These are phyloP conservation scores for Parascedosporium putredinis DNA, from an alignment of 2,329 filamentous ascomycete species.

Conservation along the genomic window DNA sequence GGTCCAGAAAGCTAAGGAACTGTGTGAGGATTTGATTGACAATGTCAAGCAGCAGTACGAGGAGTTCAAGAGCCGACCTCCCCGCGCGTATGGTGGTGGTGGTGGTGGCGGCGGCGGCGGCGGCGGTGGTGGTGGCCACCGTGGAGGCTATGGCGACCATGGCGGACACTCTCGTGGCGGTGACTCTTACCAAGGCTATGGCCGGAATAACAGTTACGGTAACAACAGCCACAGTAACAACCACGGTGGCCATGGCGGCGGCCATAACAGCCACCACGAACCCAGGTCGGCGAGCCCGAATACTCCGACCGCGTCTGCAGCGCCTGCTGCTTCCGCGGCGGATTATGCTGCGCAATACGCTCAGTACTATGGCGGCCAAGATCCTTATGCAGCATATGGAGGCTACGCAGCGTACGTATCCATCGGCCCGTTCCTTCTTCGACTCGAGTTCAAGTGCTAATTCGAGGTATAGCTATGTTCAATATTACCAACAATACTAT, in stretches of 20 bases:
- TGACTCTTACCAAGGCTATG: neutral
- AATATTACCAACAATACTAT: slow-evolving; percentile 66
- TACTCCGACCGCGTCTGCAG: slow-evolving; percentile 23
- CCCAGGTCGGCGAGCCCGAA: slow-evolving; percentile 19
- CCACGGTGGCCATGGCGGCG: slow-evolving; percentile 18
- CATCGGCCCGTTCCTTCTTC: no score
- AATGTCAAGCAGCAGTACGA: slow-evolving; percentile 89
- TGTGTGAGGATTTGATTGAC: slow-evolving; percentile 77
- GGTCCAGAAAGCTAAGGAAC: slow-evolving; percentile 76
- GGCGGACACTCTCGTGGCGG: slow-evolving; percentile 20
- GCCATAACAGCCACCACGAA: slow-evolving; percentile 9
- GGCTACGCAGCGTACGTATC: slow-evolving; percentile 71
- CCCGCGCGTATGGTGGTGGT: slow-evolving; percentile 40
- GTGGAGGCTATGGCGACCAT: slow-evolving; percentile 15
- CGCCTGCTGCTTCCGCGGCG: slow-evolving; percentile 15
- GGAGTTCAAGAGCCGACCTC: slow-evolving; percentile 75
- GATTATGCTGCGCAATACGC: slow-evolving; percentile 78
- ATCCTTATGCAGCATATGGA: slow-evolving; percentile 86
- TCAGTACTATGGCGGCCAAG: slow-evolving; percentile 64
- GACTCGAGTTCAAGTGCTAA: slow-evolving; percentile 17
- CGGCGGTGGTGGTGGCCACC: slow-evolving; percentile 19
- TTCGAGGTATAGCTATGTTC: slow-evolving; percentile 38
- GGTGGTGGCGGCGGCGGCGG: slow-evolving; percentile 21
- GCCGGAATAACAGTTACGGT: slow-evolving; percentile 16
- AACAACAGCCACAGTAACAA: slow-evolving; percentile 14